A percentile compares a stretch with the other conserved stretches of the same genome.
Conservation (phyloP, 2,329 filamentous ascomycete species). For the Pseudohalonectria lignicola region DNA sequence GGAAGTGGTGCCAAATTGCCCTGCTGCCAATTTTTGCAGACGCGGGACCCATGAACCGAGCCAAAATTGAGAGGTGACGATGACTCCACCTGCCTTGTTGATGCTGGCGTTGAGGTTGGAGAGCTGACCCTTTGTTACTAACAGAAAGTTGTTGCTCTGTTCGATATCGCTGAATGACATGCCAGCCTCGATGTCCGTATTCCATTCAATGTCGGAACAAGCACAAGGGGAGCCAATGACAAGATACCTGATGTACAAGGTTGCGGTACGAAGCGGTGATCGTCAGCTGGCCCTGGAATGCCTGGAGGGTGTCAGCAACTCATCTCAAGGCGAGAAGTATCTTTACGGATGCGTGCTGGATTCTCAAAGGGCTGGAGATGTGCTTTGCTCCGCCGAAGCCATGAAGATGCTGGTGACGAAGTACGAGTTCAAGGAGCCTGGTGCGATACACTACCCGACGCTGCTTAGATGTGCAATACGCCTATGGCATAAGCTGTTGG, state of each 20-base stretch:
- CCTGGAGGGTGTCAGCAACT: conserved; percentile 47
- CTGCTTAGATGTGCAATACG: conserved; percentile 52
- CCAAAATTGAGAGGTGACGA: conserved; percentile 57
- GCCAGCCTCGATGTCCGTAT: conserved; percentile 40
- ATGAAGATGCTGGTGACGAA: conserved; percentile 50
- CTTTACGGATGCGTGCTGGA: conserved; percentile 75
- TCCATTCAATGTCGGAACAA: conserved; percentile 45
- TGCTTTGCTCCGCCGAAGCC: conserved; percentile 43
- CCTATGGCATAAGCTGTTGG: conserved; percentile 30
- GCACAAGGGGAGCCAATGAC: conserved; percentile 53
- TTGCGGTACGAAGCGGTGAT: conserved; percentile 50
- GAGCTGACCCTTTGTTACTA: too few species aligned
- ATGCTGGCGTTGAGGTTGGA: too few species aligned
- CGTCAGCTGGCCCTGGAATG: conserved; percentile 48
- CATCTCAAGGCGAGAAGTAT: conserved; percentile 44
- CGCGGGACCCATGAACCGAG: conserved; percentile 53
- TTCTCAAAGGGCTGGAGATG: conserved; percentile 56
- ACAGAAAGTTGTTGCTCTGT: conserved; percentile 64
- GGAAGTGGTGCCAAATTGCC: conserved; percentile 62
- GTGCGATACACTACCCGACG: conserved; percentile 47
- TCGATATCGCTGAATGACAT: conserved; percentile 48
- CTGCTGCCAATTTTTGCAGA: conserved; percentile 56
- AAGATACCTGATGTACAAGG: conserved; percentile 65
- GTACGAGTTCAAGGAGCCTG: conserved; percentile 33
- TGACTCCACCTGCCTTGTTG: too few species aligned